Base-by-base conservation (phyloP, 1,139 yeast species). In the Hemisphaericaspora xylanilytica region DNA sequence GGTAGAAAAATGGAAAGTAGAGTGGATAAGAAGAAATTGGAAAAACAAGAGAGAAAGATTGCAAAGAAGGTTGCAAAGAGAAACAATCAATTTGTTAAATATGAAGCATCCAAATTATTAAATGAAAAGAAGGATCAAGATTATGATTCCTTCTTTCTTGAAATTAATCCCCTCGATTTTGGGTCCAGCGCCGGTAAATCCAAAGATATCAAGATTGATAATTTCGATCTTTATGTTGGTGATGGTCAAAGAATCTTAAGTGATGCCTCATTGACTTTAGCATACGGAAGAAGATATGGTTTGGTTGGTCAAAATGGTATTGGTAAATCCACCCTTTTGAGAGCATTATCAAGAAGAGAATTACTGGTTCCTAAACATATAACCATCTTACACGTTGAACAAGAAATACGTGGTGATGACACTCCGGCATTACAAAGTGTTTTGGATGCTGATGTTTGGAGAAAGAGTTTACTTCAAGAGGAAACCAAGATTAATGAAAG, bases 281-380 rank as follows among this genome's bases (percentile, higher is more conserved):
- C 96, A 26, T 83, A 84, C 58, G 98, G 98, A 40, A 88, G 88
- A 64, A 78, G 98, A 61, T 92, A 92, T 52, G 99, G 98, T 79
- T 71, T 92, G 42, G 96, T 92, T 34, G 99, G 99, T 64, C 95
- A 90, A 59, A 92, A 92, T 68, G 99, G 99, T 89, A 89, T 94
- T 53, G 99, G 99, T 82, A 92, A 92, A 61, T 90, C 97, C 31
- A 92, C 98, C 0, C 69, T 92, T 41, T 72, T 92, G 55, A 76
- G 88, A 52, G 99, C 99, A 0, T 70, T 92, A 39, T 84, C 97
- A 0, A 80, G 95, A 61, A 84, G 99, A 76, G 98, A 92, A 60
- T 73, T 92, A 50, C 81, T 88, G 42, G 85, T 92, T 50, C 97
- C 98, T 13, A 88, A 87, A 52, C 97, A 92, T 60, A 89, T 92